Evolutionary conservation across 129 eudicot genomes (phyloP).

Genomic region (Helianthus tuberosus): DNA sequence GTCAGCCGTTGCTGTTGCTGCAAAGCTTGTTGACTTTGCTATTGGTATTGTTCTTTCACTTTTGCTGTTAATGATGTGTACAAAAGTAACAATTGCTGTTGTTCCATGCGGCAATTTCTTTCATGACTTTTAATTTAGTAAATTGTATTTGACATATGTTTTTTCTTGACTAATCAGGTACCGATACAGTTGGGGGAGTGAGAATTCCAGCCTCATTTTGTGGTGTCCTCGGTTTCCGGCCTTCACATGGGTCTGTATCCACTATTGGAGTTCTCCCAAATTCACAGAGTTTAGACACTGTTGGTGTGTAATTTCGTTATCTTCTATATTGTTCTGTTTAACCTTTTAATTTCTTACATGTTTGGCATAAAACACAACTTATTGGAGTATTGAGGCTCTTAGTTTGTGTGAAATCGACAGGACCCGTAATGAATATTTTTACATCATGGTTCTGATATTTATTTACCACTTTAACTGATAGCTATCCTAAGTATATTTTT

Average conservation of each 20-base stretch:
- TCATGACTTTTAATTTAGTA: no score
- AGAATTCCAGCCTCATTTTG: conserved; percentile 87
- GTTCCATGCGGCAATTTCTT: neutral
- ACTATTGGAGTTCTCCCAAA: conserved; percentile 78
- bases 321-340: neutral
- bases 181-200: conserved; percentile 79
- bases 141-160: neutral
- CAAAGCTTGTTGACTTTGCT: conserved; percentile 84
- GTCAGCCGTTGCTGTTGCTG: conserved; percentile 89
- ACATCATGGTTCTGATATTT: neutral
- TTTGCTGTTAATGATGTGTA: neutral
- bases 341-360: conserved; percentile 1
- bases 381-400: conserved; percentile 14
- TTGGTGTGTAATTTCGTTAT: conserved; percentile 69
- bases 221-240: conserved; percentile 85
- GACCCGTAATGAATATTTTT: neutral
- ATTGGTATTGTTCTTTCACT: conserved; percentile 52
- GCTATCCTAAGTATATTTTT: conserved; percentile 10
- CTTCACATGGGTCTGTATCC: conserved; percentile 87
- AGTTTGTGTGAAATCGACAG: conserved; percentile 13
- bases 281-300: conserved; percentile 88
- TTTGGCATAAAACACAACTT: neutral
- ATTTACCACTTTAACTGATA: neutral
- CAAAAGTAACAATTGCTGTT: neutral
- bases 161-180: conserved; percentile 45